These are phyloP conservation scores for Candida schatavii DNA, from an alignment of 805 yeast genomes.

Conservation along the genomic window DNA sequence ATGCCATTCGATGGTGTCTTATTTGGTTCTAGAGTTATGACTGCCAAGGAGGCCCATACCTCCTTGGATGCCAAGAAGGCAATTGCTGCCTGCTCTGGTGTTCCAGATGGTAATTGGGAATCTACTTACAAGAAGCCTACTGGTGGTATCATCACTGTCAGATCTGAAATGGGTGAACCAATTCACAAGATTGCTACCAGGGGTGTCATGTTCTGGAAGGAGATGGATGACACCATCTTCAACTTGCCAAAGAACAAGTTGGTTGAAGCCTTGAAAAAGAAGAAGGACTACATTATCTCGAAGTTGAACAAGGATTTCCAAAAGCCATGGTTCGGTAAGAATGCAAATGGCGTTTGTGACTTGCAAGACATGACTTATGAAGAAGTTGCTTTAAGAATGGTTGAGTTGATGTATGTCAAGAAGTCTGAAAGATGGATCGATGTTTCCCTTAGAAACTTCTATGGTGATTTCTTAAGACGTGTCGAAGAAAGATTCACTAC, in stretches of 20 bases:
- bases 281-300: conserved; percentile 81
- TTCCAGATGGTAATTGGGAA: conserved; percentile 87
- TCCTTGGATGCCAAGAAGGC: conserved; percentile 92
- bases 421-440: conserved; percentile 87
- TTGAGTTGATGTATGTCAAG: conserved; percentile 83
- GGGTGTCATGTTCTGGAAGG: conserved; percentile 97
- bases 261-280: conserved; percentile 73
- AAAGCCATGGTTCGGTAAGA: conserved; percentile 95
- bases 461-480: conserved; percentile 85
- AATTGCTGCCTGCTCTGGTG: conserved; percentile 89
- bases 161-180: conserved; percentile 99
- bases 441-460: conserved; percentile 75
- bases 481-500: conserved; percentile 92
- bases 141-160: conserved; percentile 95
- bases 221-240: conserved; percentile 91
- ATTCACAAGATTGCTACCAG: conserved; percentile 98
- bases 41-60: conserved; percentile 93
- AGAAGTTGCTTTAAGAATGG: conserved; percentile 82
- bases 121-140: conserved; percentile 89
- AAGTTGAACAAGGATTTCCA: conserved; percentile 92
- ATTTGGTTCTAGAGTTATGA: conserved; percentile 96
- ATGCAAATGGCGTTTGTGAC: conserved; percentile 79
- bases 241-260: conserved; percentile 85
- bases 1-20: conserved; percentile 99
- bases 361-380: conserved; percentile 93